Evolutionary conservation across 345 rosid genomes (phyloP), one percentile per base, ranked within the genome.

Genomic region (Lepidium aucheri): DNA sequence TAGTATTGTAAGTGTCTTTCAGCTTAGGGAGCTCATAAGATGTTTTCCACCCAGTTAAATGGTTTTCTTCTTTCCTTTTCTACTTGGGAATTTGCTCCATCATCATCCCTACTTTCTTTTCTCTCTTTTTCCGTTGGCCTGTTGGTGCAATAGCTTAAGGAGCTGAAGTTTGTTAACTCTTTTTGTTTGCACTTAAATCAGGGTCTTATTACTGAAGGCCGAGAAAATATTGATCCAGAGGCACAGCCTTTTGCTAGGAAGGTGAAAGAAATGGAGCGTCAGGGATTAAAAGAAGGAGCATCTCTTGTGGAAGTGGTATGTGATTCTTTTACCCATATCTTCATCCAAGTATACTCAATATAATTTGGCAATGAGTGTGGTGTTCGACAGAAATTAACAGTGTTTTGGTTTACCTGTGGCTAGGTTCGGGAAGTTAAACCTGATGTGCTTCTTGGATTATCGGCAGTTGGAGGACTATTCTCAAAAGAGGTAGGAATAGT

Each of bases 381-480:
- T 60, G 49, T 22, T 46, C 15, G 30, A 30, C 1, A 47, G 40
- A 58, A 42, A 49, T 49, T 69, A 69, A 71, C 22, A 3, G 33
- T 53, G 32, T 65, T 32, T n/a, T 65, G 39, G 36, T 65, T 70
- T 64, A 16, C 52, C 33, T 74, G 59, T 76, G 51, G 72, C 74
- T 80, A 94, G 97, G 97, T 94, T 77, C 83, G 75, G 46, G 85
- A 84, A 79, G 99, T 94, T 74, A 86, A 90, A 77, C 97, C 97
- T 72, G 96, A 94, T 77, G 99, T 94, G 76, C 97, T 94, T 73
- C 97, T 94, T 75, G 99, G 99, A 68, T 82, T 94, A 73, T 94
- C 99, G 67, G 99, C 95, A n/a, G 99, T 94, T 83, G 99, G 99
- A 59, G 99, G 99, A 39, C 74, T 90, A 73, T 90, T 94, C 72